A percentile compares a stretch with the other conserved stretches of the same genome.
These are phyloP conservation scores for Tylopilus felleus DNA, from an alignment of 768 basidiomycete species.

Conservation along the genomic window DNA sequence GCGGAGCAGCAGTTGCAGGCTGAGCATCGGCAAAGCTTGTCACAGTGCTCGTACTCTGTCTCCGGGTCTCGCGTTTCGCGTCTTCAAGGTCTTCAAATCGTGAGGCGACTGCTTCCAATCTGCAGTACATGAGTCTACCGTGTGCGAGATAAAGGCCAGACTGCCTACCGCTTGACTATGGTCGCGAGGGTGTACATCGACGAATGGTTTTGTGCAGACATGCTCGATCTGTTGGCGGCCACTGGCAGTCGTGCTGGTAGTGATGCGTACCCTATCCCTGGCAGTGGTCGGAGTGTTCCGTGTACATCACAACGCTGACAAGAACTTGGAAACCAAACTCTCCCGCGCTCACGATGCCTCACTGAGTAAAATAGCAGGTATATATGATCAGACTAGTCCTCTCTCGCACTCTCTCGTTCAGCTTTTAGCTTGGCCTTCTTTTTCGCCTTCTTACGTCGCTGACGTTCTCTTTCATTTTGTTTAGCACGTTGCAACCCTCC, in stretches of 20 bases:
- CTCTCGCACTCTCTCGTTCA: conserved; percentile 11
- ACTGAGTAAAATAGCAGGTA: neutral
- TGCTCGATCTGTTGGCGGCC: conserved; percentile 1
- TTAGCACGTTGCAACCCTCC: conserved; percentile 65
- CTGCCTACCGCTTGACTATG: conserved; percentile 73
- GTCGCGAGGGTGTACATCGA: conserved; percentile 76
- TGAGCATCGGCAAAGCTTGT: conserved; percentile 24
- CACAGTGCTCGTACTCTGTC: conserved; percentile 32
- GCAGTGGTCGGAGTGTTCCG: conserved; percentile 20
- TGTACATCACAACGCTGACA: neutral
- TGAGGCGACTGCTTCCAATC: conserved; percentile 90
- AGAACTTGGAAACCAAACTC: neutral
- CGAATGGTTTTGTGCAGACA: conserved; percentile 35
- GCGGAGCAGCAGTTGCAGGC: conserved; percentile 29
- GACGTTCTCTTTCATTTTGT: conserved; percentile 72
- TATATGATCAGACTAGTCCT: conserved; percentile 9
- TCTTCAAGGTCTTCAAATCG: conserved; percentile 92
- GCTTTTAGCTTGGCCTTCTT: conserved; percentile 48
- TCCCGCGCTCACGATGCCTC: neutral
- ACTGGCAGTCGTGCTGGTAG: too few relatives aligned
- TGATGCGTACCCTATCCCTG: neutral
- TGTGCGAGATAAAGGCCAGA: conserved; percentile 4
- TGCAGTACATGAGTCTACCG: conserved; percentile 28
- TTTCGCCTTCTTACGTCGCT: conserved; percentile 74
- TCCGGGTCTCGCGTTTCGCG: conserved; percentile 21